Evolutionary conservation across 2,329 filamentous ascomycete genomes (phyloP).

Genomic region (Chaetomium sp.): DNA sequence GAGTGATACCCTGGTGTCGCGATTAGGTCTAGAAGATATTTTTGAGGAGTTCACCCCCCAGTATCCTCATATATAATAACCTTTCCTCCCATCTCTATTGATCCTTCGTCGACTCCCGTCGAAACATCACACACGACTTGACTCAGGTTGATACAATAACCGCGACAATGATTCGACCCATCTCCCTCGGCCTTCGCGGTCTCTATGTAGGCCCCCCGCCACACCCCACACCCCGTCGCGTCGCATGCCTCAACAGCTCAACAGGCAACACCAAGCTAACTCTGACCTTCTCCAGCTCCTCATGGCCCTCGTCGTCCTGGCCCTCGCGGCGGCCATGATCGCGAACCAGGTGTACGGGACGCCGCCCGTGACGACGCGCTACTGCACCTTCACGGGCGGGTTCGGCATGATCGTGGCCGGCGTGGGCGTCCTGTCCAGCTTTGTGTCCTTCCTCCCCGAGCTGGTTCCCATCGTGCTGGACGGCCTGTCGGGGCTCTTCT

Average conservation of each 20-base stretch:
- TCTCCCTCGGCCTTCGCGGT: conserved; percentile 27
- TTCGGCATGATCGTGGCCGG: conserved; percentile 30
- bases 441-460: conserved; percentile 21
- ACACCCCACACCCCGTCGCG: neutral
- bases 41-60: neutral
- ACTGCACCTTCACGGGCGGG: conserved; percentile 30
- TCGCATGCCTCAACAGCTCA: no score
- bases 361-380: conserved; percentile 30
- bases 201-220: conserved; percentile 22
- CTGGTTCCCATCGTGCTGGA: conserved; percentile 28
- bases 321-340: conserved; percentile 28
- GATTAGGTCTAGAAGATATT: neutral
- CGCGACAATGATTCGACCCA: conserved; percentile 18
- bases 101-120: neutral
- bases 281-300: conserved; percentile 23
- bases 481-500: conserved; percentile 24
- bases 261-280: neutral
- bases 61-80: neutral
- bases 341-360: conserved; percentile 24
- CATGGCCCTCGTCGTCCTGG: conserved; percentile 26
- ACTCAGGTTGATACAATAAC: neutral
- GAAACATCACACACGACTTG: neutral
- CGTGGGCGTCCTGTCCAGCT: conserved; percentile 18
- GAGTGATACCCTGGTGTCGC: neutral
- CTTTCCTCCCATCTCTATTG: neutral